Conservation (phyloP, 345 rosid genomes). For the Gossypium stocksii region DNA sequence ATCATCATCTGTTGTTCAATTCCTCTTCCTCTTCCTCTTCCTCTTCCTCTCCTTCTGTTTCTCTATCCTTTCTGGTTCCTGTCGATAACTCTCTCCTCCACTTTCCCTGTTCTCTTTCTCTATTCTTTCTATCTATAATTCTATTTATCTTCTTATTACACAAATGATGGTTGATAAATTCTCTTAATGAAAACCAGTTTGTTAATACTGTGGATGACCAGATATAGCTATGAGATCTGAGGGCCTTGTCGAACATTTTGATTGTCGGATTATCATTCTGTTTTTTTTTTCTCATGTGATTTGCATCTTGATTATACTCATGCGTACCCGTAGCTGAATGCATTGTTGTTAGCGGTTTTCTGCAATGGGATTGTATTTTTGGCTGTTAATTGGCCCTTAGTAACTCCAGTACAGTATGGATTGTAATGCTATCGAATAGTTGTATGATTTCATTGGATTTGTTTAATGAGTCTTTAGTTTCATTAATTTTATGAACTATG, state of each 20-base stretch:
- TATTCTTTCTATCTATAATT: slow-evolving; percentile 6
- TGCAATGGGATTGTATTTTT: neutral
- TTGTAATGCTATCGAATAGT: no score
- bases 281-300: neutral
- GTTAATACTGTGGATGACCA: slow-evolving; percentile 10
- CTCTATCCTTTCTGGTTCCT: no score
- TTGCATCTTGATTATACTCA: neutral
- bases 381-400: no score
- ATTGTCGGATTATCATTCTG: neutral
- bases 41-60: neutral
- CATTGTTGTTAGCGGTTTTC: neutral
- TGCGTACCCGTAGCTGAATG: neutral
- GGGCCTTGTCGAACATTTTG: slow-evolving; percentile 5
- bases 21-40: neutral
- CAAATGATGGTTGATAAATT: slow-evolving; percentile 11
- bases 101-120: neutral
- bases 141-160: neutral
- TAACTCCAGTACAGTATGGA: no score
- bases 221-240: slow-evolving; percentile 27
- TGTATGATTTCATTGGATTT: no score
- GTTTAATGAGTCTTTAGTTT: neutral
- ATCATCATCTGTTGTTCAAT: slow-evolving; percentile 10
- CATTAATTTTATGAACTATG: neutral
- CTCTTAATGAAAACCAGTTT: slow-evolving; percentile 8
- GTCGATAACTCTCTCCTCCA: neutral